Percentiles rank a stretch among this genome's conserved stretches.
Conservation (phyloP, 352 stramenopile species). For the Globisporangium mamillatum region DNA sequence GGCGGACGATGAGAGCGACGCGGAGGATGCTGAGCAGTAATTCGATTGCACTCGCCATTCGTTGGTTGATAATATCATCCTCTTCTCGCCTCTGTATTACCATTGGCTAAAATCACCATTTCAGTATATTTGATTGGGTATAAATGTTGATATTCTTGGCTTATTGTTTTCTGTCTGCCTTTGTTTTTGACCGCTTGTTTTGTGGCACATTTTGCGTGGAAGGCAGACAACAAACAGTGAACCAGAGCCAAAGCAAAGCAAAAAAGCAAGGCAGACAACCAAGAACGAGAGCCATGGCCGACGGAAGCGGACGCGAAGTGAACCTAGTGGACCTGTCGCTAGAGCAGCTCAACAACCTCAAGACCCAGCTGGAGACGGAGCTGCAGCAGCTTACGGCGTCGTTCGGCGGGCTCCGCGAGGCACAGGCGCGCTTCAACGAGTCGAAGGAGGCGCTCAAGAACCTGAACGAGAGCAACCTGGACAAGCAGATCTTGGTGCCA, state of each 20-base stretch:
- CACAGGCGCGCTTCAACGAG: conserved; percentile 73
- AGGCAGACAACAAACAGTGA: background rate
- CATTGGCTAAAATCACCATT: background rate
- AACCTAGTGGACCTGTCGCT: conserved; percentile 88
- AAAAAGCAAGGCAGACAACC: background rate
- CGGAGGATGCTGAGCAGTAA: conserved; percentile 27
- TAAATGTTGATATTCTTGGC: background rate
- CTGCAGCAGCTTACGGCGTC: conserved; percentile 72
- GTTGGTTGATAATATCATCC: conserved; percentile 4
- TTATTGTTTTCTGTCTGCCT: background rate
- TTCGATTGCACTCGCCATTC: background rate
- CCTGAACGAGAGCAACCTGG: conserved; percentile 53
- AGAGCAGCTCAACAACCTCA: conserved; percentile 92
- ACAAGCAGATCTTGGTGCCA: conserved; percentile 91
- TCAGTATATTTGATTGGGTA: background rate
- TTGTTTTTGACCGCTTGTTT: background rate
- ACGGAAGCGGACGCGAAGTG: conserved; percentile 40
- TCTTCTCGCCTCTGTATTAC: background rate
- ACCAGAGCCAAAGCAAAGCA: background rate
- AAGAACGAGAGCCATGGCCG: conserved; percentile 33
- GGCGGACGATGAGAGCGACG: conserved; percentile 38
- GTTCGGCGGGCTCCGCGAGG: conserved; percentile 68
- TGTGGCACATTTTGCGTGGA: conserved; percentile 10
- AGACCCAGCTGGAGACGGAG: conserved; percentile 86
- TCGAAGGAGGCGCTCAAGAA: conserved; percentile 70